Conservation (phyloP, 345 rosid species). For the Gossypium ekmanianum region DNA sequence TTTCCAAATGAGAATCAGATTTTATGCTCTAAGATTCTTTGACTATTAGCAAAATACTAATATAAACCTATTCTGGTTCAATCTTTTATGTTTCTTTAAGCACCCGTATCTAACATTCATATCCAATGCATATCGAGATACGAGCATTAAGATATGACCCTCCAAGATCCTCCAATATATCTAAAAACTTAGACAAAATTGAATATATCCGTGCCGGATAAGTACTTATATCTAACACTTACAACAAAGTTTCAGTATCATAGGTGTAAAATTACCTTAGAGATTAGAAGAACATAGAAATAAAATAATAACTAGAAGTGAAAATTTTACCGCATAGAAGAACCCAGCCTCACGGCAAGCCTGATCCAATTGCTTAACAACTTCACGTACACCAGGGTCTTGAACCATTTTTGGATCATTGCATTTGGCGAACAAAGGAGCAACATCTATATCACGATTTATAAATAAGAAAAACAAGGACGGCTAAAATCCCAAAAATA, state of each 20-base stretch:
- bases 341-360: conserved; percentile 89
- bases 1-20: background rate
- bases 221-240: background rate
- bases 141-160: background rate
- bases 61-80: background rate
- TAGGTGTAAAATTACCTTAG: background rate
- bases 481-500: background rate
- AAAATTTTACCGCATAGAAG: conserved; percentile 68
- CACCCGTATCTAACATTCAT: background rate
- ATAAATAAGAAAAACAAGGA: background rate
- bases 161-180: background rate
- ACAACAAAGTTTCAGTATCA: background rate
- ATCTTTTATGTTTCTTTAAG: background rate
- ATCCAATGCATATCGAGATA: background rate
- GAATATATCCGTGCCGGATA: background rate
- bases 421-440: conserved; percentile 51
- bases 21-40: background rate
- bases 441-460: conserved; percentile 42
- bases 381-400: conserved; percentile 50
- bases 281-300: background rate
- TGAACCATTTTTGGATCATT: conserved; percentile 58
- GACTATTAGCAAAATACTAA: background rate
- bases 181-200: background rate
- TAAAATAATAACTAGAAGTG: background rate
- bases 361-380: conserved; percentile 57